These are phyloP conservation scores for Monosporozyma siamensis DNA, from an alignment of 805 yeast species.

Conservation along the genomic window DNA sequence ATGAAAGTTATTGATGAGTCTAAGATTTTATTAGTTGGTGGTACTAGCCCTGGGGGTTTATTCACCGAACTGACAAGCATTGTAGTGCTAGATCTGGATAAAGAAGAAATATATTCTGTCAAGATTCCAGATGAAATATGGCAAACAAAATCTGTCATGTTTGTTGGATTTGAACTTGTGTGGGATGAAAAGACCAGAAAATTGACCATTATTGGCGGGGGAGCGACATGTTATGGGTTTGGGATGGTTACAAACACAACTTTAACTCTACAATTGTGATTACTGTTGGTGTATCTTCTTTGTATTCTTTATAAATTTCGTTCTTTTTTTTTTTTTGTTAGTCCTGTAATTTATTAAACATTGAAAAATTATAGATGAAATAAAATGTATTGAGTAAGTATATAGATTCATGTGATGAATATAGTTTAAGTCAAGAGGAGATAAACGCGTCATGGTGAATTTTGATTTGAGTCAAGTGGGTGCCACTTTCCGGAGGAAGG, in stretches of 20 bases:
- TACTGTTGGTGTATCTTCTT: neutral
- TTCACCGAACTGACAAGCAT: conserved; percentile 32
- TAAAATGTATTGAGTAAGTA: too few relatives aligned
- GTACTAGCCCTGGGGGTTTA: conserved; percentile 37
- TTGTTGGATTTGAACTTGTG: conserved; percentile 45
- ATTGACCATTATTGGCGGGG: conserved; percentile 45
- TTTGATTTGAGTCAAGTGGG: conserved; percentile 26
- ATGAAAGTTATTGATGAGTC: conserved; percentile 24
- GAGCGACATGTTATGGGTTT: conserved; percentile 76
- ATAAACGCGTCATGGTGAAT: conserved; percentile 13
- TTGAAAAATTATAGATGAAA: neutral
- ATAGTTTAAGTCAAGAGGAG: too few relatives aligned
- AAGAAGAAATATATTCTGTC: conserved; percentile 17
- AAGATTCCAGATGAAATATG: conserved; percentile 32
- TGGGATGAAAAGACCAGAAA: conserved; percentile 14
- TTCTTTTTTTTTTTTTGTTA: too few relatives aligned
- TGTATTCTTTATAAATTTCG: neutral
- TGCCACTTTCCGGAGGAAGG: conserved; percentile 22
- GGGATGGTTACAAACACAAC: conserved; percentile 46
- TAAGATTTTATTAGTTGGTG: conserved; percentile 46
- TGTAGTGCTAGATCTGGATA: conserved; percentile 27
- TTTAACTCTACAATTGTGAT: neutral
- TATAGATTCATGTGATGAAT: too few relatives aligned
- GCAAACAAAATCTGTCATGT: conserved; percentile 30
- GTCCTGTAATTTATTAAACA: neutral